These are phyloP conservation scores for Triangularia verruculosa DNA, from an alignment of 2,329 filamentous ascomycete species.

Conservation along the genomic window DNA sequence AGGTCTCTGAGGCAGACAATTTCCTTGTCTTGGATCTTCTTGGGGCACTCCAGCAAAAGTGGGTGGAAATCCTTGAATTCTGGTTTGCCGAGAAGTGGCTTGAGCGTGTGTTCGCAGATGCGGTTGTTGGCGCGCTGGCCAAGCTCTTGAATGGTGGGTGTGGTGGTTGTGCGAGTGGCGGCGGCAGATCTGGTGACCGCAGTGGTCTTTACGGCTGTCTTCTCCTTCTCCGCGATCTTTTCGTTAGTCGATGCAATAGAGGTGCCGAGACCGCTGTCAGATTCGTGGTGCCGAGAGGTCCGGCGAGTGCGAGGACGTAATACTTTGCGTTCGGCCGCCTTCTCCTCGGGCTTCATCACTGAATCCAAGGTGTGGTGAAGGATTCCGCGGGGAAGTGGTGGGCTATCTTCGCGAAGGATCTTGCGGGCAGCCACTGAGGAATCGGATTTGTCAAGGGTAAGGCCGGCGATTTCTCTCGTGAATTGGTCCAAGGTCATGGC, in stretches of 20 bases:
- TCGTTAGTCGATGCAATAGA: slow-evolving; percentile 66
- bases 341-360: slow-evolving; percentile 44
- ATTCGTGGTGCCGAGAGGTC: slow-evolving; percentile 64
- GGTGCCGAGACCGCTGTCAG: slow-evolving; percentile 84
- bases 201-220: slow-evolving; percentile 41
- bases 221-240: slow-evolving; percentile 43
- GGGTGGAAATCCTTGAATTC: slow-evolving; percentile 76
- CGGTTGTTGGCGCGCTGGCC: slow-evolving; percentile 68
- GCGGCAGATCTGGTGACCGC: slow-evolving; percentile 62
- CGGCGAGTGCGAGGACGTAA: slow-evolving; percentile 54
- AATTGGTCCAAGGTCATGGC: slow-evolving; percentile 64
- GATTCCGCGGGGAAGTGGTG: slow-evolving; percentile 59
- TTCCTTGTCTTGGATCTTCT: slow-evolving; percentile 76
- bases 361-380: slow-evolving; percentile 55
- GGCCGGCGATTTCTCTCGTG: slow-evolving; percentile 57
- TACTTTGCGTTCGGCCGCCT: slow-evolving; percentile 46
- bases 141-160: slow-evolving; percentile 56
- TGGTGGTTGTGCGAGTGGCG: slow-evolving; percentile 44
- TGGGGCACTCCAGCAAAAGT: slow-evolving; percentile 73
- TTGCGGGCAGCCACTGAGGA: slow-evolving; percentile 35
- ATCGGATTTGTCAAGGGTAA: slow-evolving; percentile 36
- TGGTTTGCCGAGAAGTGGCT: slow-evolving; percentile 71
- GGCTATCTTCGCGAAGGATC: slow-evolving; percentile 52
- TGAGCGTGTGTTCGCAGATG: slow-evolving; percentile 76
- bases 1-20: slow-evolving; percentile 90